phyloP scores from a whole-genome alignment of 768 basidiomycete species.

The Suillus paluster region DNA sequence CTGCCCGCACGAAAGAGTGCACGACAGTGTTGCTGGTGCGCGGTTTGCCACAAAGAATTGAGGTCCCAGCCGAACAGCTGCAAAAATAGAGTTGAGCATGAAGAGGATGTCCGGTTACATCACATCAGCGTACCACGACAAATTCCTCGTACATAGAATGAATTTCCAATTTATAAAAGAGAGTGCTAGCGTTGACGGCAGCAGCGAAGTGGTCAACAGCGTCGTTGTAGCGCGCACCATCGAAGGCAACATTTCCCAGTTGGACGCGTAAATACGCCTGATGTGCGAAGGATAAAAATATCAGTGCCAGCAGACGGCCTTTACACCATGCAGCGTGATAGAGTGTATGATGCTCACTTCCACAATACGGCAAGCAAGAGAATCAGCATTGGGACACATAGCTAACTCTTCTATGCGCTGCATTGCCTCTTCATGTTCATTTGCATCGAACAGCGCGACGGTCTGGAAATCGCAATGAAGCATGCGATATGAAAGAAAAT shows the following conservation, averaged over 20 bases:
- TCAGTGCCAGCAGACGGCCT: background rate
- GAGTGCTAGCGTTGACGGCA: background rate
- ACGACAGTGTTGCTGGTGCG: background rate
- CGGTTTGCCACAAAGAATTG: background rate
- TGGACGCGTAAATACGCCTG: background rate
- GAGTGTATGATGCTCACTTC: background rate
- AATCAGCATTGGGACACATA: background rate
- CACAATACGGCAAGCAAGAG: background rate
- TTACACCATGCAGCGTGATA: background rate
- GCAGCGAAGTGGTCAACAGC: background rate
- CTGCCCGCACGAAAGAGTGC: background rate
- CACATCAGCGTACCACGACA: background rate
- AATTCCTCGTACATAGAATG: background rate
- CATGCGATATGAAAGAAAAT: background rate
- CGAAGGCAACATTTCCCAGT: background rate
- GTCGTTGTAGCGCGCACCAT: background rate
- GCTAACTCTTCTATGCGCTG: background rate
- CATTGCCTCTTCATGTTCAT: background rate
- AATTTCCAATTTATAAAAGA: background rate
- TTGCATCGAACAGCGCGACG: background rate
- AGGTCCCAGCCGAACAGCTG: slow-evolving; percentile 2
- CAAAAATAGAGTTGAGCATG: background rate
- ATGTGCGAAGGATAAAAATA: background rate
- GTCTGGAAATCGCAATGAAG: no score
- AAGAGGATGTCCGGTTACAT: background rate